Evolutionary conservation across 148 eudicot species (phyloP).

Genomic region (Euryodendron excelsum): DNA sequence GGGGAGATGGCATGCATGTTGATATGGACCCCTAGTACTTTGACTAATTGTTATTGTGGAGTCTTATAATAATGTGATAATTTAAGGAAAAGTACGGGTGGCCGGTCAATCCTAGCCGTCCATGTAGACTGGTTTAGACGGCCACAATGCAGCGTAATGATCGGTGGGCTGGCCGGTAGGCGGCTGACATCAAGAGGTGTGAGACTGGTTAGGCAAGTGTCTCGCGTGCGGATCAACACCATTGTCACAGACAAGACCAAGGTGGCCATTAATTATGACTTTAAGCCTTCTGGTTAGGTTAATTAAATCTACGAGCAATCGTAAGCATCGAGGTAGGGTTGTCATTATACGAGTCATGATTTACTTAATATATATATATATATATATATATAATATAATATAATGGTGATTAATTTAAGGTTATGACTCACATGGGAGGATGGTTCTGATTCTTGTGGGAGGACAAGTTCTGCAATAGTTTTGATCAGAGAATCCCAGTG

Average conservation of each 20-base stretch:
- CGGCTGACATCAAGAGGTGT: conserved; percentile 8
- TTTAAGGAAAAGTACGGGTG: neutral
- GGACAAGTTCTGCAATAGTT: conserved; percentile 13
- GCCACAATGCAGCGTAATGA: neutral
- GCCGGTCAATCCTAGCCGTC: conserved; percentile 8
- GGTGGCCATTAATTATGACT: conserved; percentile 8
- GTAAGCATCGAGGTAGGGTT: conserved; percentile 19
- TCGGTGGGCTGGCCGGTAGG: neutral
- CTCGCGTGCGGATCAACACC: conserved; percentile 18
- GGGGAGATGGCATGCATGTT: neutral
- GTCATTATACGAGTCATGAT: conserved; percentile 9
- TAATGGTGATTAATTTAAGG: conserved; percentile 7
- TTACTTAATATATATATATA: neutral
- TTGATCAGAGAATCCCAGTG: conserved; percentile 25
- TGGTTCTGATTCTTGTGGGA: conserved; percentile 21
- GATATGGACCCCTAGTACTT: conserved; percentile 20
- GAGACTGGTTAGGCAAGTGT: conserved; percentile 13
- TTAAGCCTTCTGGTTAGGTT: neutral
- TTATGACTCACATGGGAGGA: conserved; percentile 25
- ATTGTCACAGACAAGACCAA: neutral
- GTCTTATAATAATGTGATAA: conserved; percentile 2
- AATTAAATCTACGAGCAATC: conserved; percentile 3
- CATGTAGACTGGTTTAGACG: neutral
- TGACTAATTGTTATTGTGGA: neutral
- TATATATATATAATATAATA: neutral